Evolutionary conservation across 2,329 filamentous ascomycete species (phyloP).

Genomic region (Epichloe bromicola): DNA sequence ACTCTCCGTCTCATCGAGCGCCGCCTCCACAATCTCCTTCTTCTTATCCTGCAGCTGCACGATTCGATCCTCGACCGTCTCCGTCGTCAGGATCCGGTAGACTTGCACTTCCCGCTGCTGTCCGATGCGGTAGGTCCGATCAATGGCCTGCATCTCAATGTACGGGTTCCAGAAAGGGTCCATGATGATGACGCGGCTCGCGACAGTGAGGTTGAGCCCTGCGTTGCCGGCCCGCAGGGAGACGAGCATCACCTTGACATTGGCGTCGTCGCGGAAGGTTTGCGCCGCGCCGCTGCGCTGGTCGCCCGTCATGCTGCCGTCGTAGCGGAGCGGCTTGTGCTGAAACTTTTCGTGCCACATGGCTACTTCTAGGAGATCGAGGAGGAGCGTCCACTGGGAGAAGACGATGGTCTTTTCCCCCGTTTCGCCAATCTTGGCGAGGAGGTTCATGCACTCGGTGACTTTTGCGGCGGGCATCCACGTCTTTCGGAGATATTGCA

Average conservation of each 20-base stretch:
- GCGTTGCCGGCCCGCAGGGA: slow-evolving; percentile 72
- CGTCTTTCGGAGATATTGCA: slow-evolving; percentile 51
- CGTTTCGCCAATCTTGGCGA: slow-evolving; percentile 50
- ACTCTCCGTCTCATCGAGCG: slow-evolving; percentile 63
- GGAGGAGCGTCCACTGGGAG: slow-evolving; percentile 65
- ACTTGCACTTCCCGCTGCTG: slow-evolving; percentile 63
- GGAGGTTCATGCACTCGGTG: slow-evolving; percentile 60
- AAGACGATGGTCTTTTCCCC: slow-evolving; percentile 62
- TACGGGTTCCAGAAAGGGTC: slow-evolving; percentile 94
- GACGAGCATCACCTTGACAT: slow-evolving; percentile 65
- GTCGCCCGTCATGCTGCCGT: slow-evolving; percentile 62
- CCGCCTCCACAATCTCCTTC: slow-evolving; percentile 60
- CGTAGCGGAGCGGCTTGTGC: slow-evolving; percentile 56
- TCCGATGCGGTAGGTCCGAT: slow-evolving; percentile 79
- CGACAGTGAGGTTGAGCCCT: slow-evolving; percentile 73
- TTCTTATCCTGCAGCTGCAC: slow-evolving; percentile 67
- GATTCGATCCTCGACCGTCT: slow-evolving; percentile 82
- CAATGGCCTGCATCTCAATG: slow-evolving; percentile 84
- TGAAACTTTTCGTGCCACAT: slow-evolving; percentile 47
- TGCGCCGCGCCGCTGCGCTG: slow-evolving; percentile 57
- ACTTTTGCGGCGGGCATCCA: slow-evolving; percentile 76
- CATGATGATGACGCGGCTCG: slow-evolving; percentile 76
- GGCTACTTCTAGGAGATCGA: slow-evolving; percentile 62
- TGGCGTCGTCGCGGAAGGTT: slow-evolving; percentile 49
- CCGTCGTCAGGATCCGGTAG: slow-evolving; percentile 62